A percentile compares a stretch with the other conserved stretches of the same genome.
phyloP scores from a whole-genome alignment of 306 rosid species.

The Vigna radiata region DNA sequence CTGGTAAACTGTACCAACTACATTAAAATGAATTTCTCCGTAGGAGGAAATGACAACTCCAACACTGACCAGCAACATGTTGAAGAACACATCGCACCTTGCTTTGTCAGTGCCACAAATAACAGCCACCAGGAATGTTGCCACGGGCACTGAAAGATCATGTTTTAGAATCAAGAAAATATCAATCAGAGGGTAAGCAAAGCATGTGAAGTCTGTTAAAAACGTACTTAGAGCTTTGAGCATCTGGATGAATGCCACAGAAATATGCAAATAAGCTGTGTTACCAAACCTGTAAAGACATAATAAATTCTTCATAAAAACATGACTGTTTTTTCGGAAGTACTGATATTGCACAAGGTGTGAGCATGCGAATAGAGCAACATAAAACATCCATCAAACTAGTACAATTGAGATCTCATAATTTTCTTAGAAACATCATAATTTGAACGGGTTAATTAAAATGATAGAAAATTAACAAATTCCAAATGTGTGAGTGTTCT shows the following conservation, averaged over 20 bases:
- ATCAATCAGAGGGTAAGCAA: conserved; percentile 11
- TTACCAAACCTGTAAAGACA: conserved; percentile 83
- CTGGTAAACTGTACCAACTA: conserved; percentile 92
- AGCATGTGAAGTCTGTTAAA: conserved; percentile 33
- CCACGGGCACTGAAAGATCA: conserved; percentile 91
- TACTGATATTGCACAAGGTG: not conserved
- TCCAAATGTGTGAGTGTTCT: not conserved
- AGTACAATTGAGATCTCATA: not conserved
- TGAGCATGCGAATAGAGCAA: not conserved
- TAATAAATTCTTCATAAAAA: conserved; percentile 1
- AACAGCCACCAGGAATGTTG: conserved; percentile 88
- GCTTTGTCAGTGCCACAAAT: conserved; percentile 88
- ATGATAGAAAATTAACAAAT: not conserved
- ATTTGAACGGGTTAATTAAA: not conserved
- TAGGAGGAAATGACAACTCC: conserved; percentile 96
- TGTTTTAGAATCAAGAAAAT: conserved; percentile 36
- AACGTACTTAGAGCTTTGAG: conserved; percentile 90
- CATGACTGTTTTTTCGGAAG: not conserved
- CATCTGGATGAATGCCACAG: conserved; percentile 98
- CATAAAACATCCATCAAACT: conserved; percentile 3
- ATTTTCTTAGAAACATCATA: not conserved
- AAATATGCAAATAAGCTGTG: conserved; percentile 93
- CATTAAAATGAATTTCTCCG: conserved; percentile 93
- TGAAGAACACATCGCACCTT: conserved; percentile 92
- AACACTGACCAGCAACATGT: conserved; percentile 96